Evolutionary conservation across 2,329 filamentous ascomycete species (phyloP), one percentile per base, ranked within the genome.

Genomic region (Trichothecium roseum): DNA sequence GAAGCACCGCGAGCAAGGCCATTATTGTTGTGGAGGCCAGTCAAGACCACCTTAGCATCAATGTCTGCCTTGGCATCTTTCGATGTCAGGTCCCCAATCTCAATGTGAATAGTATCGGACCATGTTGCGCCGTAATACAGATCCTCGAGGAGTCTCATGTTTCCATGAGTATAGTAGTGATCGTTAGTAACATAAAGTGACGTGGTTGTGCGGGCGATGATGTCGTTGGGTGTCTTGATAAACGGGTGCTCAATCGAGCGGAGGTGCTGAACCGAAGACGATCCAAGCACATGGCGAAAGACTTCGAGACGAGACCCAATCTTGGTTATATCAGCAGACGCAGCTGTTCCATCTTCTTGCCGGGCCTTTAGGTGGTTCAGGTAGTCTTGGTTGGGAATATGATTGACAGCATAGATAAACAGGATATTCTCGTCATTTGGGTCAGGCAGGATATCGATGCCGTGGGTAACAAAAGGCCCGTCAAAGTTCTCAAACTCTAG

Each of bases 371-470:
- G 13, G 14, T 50, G 47, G n/a, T 14, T 15, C 7, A 37, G 20
- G 16, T 60, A 63, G 0, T 57, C 56, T 0, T 60, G 57, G 37
- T 75, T 68, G 0, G 73, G 67, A 1, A 69, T 44, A 37, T 80
- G 76, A 42, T 80, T 80, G 34, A 80, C 51, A 0, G 69, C 74
- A 36, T 72, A 73, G 31, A 80, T 69, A 43, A 74, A 79, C 5
- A 79, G 66, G 0, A 68, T 54, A 1, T 57, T 47, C 8, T 49
- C 48, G 3, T 45, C 45, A 3, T 61, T 45, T 0, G 62, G 64
- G 40, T 77, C 71, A 3, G 58, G 49, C n/a, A 74, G 60, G 6
- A 80, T 59, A 39, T 75, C 72, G 40, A 80, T 73, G 2, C 75
- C 75, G 42, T 80, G 75, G 0, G 74, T 74, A 5, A 69, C 46